Percentiles rank a stretch among this genome's conserved stretches.
Evolutionary conservation across 345 rosid species (phyloP).

Genomic region (Sisymbrium irio): DNA sequence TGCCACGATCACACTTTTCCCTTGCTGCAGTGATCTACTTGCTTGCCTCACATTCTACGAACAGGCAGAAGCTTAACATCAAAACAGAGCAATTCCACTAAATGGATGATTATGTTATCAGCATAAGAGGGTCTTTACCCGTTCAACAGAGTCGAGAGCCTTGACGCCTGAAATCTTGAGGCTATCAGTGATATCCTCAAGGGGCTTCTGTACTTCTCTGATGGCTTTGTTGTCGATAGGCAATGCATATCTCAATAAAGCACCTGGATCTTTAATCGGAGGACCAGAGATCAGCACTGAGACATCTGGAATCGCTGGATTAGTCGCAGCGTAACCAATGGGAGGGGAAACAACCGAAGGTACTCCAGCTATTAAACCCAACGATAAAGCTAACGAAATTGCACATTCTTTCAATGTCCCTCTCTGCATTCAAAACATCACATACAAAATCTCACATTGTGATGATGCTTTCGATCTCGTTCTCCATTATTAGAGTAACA

Average conservation of each 20-base stretch:
- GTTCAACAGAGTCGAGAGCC: constrained; percentile 90
- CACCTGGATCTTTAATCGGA: constrained; percentile 89
- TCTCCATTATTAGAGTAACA: too few relatives aligned
- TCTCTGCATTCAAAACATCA: constrained; percentile 44
- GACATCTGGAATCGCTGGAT: constrained; percentile 63
- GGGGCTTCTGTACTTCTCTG: constrained; percentile 94
- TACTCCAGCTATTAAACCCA: constrained; percentile 55
- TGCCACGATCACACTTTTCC: constrained; percentile 64
- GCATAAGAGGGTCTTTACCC: too few relatives aligned
- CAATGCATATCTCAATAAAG: constrained; percentile 78
- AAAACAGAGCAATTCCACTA: neutral
- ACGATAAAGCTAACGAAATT: constrained; percentile 66
- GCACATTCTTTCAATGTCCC: constrained; percentile 67
- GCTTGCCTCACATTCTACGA: constrained; percentile 94
- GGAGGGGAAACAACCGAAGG: constrained; percentile 50
- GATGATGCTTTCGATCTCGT: too few relatives aligned
- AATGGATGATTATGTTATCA: neutral
- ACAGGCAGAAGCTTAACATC: neutral
- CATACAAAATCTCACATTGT: too few relatives aligned
- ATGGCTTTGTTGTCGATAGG: constrained; percentile 88
- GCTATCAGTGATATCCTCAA: constrained; percentile 89
- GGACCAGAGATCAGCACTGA: constrained; percentile 94
- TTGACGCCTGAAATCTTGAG: constrained; percentile 84
- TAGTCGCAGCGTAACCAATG: constrained; percentile 45
- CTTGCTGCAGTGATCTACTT: constrained; percentile 63